Percentiles rank a stretch among this genome's conserved stretches.
phyloP scores from a whole-genome alignment of 2,329 filamentous ascomycete genomes.

The Scytalidium lignicola region DNA sequence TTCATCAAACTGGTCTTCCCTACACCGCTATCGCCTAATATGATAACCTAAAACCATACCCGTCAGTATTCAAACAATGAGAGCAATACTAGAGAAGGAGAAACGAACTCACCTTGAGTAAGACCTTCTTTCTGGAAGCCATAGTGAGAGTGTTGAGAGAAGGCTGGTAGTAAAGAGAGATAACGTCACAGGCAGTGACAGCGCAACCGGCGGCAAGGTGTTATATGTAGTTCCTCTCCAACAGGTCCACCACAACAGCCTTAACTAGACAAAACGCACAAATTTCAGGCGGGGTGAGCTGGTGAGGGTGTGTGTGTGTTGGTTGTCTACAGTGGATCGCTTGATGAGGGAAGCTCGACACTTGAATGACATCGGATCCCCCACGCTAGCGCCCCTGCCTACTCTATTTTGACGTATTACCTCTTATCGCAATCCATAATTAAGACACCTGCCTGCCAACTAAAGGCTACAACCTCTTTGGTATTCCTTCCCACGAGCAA shows the following conservation, averaged over 20 bases:
- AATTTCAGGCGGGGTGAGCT: not conserved
- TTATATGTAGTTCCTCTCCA: too few relatives aligned
- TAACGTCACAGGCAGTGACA: slow-evolving; percentile 11
- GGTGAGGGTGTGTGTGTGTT: not conserved
- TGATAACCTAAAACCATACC: slow-evolving; percentile 71
- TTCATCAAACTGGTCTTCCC: slow-evolving; percentile 99
- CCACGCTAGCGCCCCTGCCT: not conserved
- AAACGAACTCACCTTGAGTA: slow-evolving; percentile 54
- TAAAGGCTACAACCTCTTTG: not conserved
- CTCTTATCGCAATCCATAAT: not conserved
- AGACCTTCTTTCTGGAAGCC: slow-evolving; percentile 62
- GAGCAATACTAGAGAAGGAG: not conserved
- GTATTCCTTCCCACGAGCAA: not conserved
- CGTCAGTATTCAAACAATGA: slow-evolving; percentile 1
- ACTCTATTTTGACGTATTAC: not conserved
- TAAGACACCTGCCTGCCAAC: not conserved
- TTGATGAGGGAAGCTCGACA: not conserved
- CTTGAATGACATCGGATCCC: not conserved
- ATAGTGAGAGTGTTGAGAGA: slow-evolving; percentile 29
- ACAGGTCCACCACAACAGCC: not conserved
- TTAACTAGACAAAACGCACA: not conserved
- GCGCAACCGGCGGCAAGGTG: not conserved
- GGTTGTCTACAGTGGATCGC: not conserved
- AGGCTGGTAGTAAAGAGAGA: slow-evolving; percentile 12
- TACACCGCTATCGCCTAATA: slow-evolving; percentile 96